Evolutionary conservation across 306 rosid genomes (phyloP).

Genomic region (Rosa lucieae): DNA sequence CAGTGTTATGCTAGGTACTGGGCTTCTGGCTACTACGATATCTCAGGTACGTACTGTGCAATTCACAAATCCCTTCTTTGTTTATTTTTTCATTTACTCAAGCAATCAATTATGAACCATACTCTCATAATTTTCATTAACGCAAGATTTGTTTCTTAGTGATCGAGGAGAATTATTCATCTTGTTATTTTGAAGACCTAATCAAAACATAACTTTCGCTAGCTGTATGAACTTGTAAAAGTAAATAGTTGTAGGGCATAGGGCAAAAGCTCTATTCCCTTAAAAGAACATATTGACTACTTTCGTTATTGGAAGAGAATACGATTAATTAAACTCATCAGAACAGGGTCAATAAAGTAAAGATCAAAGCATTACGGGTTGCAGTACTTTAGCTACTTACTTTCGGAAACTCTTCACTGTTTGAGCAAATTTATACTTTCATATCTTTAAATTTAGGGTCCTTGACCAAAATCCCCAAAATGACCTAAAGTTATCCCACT

Average conservation of each 20-base stretch:
- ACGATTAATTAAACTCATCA: constrained; percentile 13
- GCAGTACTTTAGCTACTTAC: constrained; percentile 34
- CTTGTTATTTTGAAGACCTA: background rate
- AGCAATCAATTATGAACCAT: background rate
- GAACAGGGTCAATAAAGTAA: constrained; percentile 37
- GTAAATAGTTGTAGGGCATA: background rate
- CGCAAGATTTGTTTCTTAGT: background rate
- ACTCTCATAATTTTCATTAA: background rate
- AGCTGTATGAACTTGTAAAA: background rate
- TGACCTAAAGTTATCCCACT: no score
- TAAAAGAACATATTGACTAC: constrained; percentile 7
- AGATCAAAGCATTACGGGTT: constrained; percentile 32
- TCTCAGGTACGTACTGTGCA: constrained; percentile 59
- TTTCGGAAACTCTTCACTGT: constrained; percentile 24
- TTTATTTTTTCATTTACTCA: background rate
- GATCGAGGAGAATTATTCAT: background rate
- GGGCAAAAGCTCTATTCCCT: background rate
- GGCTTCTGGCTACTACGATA: constrained; percentile 85
- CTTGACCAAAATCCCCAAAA: no score
- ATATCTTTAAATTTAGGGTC: background rate
- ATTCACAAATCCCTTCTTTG: background rate
- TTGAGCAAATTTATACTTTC: constrained; percentile 18
- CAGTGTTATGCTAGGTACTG: constrained; percentile 90
- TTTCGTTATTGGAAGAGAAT: background rate
- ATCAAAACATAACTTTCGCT: background rate